Evolutionary conservation across 306 rosid species (phyloP).

Genomic region (Vachellia collinsii): DNA sequence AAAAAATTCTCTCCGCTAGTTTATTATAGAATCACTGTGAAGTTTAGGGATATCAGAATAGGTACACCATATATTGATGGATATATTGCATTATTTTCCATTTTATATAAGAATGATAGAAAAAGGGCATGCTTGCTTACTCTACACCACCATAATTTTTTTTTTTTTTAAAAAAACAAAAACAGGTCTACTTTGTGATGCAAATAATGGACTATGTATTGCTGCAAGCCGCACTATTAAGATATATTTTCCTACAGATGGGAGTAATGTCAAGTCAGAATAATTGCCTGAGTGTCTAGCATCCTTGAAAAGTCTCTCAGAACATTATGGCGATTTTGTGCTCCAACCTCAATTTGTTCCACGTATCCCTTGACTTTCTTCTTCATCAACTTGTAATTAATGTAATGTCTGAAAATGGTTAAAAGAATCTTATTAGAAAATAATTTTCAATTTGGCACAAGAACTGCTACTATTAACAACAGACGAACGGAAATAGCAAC

Average conservation of each 20-base stretch:
- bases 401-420: constrained; percentile 59
- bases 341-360: constrained; percentile 65
- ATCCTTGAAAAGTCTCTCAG: constrained; percentile 76
- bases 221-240: not conserved
- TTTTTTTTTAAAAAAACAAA: too few relatives aligned
- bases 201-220: constrained; percentile 1
- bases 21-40: not conserved
- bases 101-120: not conserved
- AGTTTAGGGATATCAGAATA: not conserved
- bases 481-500: not conserved
- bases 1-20: not conserved
- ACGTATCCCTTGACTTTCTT: constrained; percentile 71
- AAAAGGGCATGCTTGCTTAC: not conserved
- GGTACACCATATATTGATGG: not conserved
- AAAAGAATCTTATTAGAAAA: constrained; percentile 12
- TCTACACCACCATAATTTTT: not conserved
- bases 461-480: not conserved
- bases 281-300: constrained; percentile 69
- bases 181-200: not conserved
- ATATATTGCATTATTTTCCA: constrained; percentile 9
- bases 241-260: not conserved
- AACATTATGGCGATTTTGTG: constrained; percentile 60
- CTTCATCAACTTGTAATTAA: constrained; percentile 85
- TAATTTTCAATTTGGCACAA: constrained; percentile 3
- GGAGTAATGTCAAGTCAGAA: not conserved